Evolutionary conservation across 805 yeast genomes (phyloP).

Genomic region (Monosporozyma servazzii): DNA sequence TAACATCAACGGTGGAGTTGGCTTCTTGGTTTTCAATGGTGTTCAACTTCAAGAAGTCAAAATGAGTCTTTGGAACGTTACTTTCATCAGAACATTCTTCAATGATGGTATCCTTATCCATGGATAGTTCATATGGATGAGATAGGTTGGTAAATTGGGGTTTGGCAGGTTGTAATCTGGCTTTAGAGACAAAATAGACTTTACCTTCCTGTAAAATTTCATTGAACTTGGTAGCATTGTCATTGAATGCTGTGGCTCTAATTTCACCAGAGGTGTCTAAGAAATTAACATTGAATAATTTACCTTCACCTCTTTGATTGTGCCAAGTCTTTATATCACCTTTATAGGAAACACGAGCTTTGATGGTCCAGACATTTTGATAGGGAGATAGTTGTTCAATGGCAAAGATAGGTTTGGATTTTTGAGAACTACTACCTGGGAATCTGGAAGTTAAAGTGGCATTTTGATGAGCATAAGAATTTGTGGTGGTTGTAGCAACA

Average conservation of each 20-base stretch:
- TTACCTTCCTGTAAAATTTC: conserved; percentile 78
- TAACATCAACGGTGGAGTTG: conserved; percentile 70
- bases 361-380: conserved; percentile 84
- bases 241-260: conserved; percentile 89
- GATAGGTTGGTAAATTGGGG: conserved; percentile 75
- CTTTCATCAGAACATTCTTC: conserved; percentile 53
- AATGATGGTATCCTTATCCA: conserved; percentile 71
- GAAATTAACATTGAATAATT: conserved; percentile 77
- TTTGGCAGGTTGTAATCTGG: conserved; percentile 73
- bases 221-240: conserved; percentile 69
- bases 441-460: conserved; percentile 7
- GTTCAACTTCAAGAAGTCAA: conserved; percentile 62
- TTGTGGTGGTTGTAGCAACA: conserved; percentile 4
- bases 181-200: conserved; percentile 76
- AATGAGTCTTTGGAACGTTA: conserved; percentile 71
- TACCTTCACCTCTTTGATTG: conserved; percentile 80
- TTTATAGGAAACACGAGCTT: conserved; percentile 83
- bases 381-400: conserved; percentile 88
- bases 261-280: conserved; percentile 94
- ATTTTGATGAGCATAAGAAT: conserved; percentile 10
- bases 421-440: conserved; percentile 15
- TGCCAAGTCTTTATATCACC: conserved; percentile 84
- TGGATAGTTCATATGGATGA: conserved; percentile 79
- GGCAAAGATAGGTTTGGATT: conserved; percentile 44
- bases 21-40: conserved; percentile 58